These are phyloP conservation scores for Chimonanthus praecox DNA, from an alignment of 164 flowering plant genomes.

Conservation along the genomic window DNA sequence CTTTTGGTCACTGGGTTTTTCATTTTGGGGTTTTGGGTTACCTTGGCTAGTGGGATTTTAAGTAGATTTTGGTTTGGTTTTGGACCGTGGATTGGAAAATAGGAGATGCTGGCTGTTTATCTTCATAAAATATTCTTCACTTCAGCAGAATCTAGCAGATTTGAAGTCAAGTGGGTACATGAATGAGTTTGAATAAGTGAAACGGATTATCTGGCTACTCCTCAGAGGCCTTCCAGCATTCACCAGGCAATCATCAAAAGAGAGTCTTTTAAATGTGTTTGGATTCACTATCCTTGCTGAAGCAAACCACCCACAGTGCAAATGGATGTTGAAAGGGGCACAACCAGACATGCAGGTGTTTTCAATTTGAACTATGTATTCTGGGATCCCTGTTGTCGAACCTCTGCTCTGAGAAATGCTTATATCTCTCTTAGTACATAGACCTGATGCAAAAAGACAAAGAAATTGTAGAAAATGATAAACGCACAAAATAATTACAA, in stretches of 20 bases:
- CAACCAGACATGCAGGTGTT: constrained; percentile 53
- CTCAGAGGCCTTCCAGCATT: constrained; percentile 50
- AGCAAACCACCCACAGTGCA: constrained; percentile 73
- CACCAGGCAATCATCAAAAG: constrained; percentile 62
- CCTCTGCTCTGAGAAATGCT: constrained; percentile 61
- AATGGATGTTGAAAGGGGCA: constrained; percentile 50
- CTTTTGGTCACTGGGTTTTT: neutral
- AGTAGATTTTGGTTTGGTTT: neutral
- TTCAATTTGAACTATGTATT: constrained; percentile 50
- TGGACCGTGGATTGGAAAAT: neutral
- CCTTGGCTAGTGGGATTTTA: constrained; percentile 1
- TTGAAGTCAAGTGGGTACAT: constrained; percentile 61
- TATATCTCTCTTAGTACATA: constrained; percentile 46
- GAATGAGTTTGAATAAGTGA: constrained; percentile 61
- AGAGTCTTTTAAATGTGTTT: constrained; percentile 46
- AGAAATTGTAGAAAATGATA: neutral
- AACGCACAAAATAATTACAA: no score
- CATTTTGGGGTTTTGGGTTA: constrained; percentile 1
- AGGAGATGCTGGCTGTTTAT: neutral
- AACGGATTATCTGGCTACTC: constrained; percentile 38
- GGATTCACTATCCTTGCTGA: constrained; percentile 57
- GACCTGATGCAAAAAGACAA: constrained; percentile 15
- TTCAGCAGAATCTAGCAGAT: constrained; percentile 49
- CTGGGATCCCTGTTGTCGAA: constrained; percentile 53
- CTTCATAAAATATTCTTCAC: neutral